Percentiles rank a stretch among this genome's conserved stretches.
Conservation (phyloP, 2,329 filamentous ascomycete species). For the Celoporthe dispersa region DNA sequence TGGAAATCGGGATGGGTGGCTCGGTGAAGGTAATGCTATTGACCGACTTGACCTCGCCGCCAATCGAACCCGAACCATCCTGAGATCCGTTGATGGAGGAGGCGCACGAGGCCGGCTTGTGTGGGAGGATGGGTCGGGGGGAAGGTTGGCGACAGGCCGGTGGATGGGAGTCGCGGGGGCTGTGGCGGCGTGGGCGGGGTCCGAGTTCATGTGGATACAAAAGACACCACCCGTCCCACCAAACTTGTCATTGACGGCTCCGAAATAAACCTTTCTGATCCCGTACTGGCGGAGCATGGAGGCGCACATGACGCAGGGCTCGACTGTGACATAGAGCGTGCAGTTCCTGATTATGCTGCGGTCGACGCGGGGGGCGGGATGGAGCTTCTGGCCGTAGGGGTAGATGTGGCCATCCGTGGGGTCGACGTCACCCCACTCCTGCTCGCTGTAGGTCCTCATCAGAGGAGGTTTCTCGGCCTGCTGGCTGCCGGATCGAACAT, state of each 20-base stretch:
- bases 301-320: conserved; percentile 99
- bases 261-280: conserved; percentile 91
- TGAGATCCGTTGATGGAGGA: conserved; percentile 28
- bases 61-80: conserved; percentile 21
- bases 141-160: conserved; percentile 26
- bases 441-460: conserved; percentile 39
- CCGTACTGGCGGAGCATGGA: conserved; percentile 86
- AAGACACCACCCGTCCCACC: conserved; percentile 95
- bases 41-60: conserved; percentile 25
- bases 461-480: conserved; percentile 31
- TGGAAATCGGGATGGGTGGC: conserved; percentile 28
- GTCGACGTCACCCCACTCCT: conserved; percentile 56
- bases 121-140: conserved; percentile 25
- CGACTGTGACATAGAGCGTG: conserved; percentile 93
- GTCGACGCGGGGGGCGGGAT: conserved; percentile 61
- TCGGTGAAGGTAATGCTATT: conserved; percentile 27
- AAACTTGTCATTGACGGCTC: conserved; percentile 95
- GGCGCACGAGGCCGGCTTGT: conserved; percentile 26
- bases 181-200: conserved; percentile 38
- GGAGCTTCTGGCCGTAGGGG: conserved; percentile 64
- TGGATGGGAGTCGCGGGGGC: conserved; percentile 39
- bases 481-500: conserved; percentile 31
- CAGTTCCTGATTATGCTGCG: conserved; percentile 70
- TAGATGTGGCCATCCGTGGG: conserved; percentile 61
- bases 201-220: conserved; percentile 72